Evolutionary conservation across 306 rosid species (phyloP).

Genomic region (Sechiopsis laciniata): DNA sequence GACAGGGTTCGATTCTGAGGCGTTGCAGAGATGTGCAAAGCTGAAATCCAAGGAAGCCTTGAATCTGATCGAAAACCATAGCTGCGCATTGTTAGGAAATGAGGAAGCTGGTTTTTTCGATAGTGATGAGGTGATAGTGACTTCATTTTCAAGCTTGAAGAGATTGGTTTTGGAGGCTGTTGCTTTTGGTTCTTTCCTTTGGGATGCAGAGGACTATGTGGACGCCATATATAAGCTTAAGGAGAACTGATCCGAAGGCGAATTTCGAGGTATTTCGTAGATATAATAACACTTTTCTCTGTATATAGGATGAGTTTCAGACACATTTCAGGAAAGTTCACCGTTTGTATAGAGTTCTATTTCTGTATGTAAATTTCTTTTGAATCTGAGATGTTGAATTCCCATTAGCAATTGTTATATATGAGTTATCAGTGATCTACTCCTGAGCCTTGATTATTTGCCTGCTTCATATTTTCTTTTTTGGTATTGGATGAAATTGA

Average conservation of each 20-base stretch:
- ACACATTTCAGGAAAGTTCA: background rate
- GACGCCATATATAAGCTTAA: conserved; percentile 65
- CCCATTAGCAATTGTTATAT: background rate
- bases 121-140: conserved; percentile 56
- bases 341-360: background rate
- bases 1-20: conserved; percentile 58
- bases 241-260: conserved; percentile 39
- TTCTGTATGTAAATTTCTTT: conserved; percentile 3
- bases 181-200: conserved; percentile 39
- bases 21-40: conserved; percentile 68
- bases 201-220: conserved; percentile 66
- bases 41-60: conserved; percentile 75
- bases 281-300: conserved; percentile 7
- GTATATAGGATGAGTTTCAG: conserved; percentile 21
- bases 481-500: background rate
- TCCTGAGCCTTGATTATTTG: background rate
- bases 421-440: background rate
- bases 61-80: conserved; percentile 59
- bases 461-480: background rate
- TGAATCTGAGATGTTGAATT: conserved; percentile 1
- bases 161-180: conserved; percentile 93
- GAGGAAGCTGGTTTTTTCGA: conserved; percentile 35
- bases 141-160: conserved; percentile 84
- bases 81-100: conserved; percentile 59
- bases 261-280: background rate